These are phyloP conservation scores for Raddia guianensis DNA, from an alignment of 176 grass and related monocot species.

Conservation along the genomic window DNA sequence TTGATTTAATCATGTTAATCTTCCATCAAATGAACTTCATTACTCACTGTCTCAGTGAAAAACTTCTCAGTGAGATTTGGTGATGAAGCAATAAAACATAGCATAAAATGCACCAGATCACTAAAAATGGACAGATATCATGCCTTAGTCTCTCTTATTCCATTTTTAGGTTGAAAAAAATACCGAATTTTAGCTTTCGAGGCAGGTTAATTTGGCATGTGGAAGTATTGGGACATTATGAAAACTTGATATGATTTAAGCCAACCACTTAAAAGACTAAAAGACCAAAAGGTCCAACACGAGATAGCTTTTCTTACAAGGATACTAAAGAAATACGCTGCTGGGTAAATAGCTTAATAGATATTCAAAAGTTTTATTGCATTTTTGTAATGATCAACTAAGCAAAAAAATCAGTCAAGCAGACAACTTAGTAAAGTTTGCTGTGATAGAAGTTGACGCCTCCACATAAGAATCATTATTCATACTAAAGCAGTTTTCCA, in stretches of 20 bases:
- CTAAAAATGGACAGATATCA: neutral
- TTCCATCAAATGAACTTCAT: neutral
- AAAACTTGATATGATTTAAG: neutral
- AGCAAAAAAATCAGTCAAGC: too few relatives aligned
- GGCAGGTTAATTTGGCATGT: neutral
- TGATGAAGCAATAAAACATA: slow-evolving; percentile 20
- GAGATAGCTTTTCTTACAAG: slow-evolving; percentile 10
- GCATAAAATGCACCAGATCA: neutral
- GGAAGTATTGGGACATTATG: neutral
- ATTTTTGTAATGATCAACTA: too few relatives aligned
- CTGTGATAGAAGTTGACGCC: too few relatives aligned
- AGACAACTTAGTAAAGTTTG: too few relatives aligned
- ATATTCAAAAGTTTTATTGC: too few relatives aligned
- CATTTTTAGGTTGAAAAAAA: neutral
- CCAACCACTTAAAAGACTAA: neutral
- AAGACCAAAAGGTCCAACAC: slow-evolving; percentile 4
- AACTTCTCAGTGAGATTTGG: slow-evolving; percentile 12
- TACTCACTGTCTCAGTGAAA: neutral
- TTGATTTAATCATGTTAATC: neutral
- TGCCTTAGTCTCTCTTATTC: neutral
- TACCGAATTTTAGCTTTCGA: neutral
- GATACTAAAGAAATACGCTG: neutral
- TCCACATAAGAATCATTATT: neutral
- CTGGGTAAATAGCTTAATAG: neutral
- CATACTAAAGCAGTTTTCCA: slow-evolving; percentile 33